Percentiles rank a stretch among this genome's conserved stretches.
Conservation (phyloP, 2,329 filamentous ascomycete species). For the Botrytis deweyae region DNA sequence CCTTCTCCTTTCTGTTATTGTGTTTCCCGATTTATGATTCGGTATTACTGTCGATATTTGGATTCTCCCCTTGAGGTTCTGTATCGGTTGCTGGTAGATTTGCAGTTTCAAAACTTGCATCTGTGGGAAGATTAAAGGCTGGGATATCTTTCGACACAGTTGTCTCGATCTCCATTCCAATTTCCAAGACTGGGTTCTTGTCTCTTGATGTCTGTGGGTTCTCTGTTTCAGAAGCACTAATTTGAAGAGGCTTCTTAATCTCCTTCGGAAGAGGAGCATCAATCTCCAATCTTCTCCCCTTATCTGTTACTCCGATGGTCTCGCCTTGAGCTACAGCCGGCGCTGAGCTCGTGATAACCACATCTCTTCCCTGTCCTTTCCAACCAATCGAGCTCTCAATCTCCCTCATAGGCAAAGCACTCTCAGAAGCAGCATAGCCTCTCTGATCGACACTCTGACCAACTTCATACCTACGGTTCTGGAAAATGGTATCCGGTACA, state of each 20-base stretch:
- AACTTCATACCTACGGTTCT: slow-evolving; percentile 8
- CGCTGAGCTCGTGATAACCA: background rate
- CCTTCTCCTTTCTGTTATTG: background rate
- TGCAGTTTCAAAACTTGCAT: background rate
- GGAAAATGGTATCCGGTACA: slow-evolving; percentile 11
- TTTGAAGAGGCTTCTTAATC: background rate
- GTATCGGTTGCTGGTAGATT: background rate
- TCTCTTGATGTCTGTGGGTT: too few relatives aligned
- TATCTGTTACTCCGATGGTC: background rate
- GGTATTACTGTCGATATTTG: too few relatives aligned
- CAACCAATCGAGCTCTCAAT: background rate
- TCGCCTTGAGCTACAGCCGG: background rate
- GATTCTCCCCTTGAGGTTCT: background rate
- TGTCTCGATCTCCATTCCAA: background rate
- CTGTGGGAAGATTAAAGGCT: background rate
- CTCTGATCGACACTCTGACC: background rate
- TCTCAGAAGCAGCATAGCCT: background rate
- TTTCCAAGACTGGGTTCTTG: background rate
- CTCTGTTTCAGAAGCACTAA: background rate
- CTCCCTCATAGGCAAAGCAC: background rate
- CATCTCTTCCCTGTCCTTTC: background rate
- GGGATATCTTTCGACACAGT: background rate
- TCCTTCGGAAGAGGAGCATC: background rate
- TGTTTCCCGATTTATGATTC: background rate
- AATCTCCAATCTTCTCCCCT: background rate